A percentile compares a stretch with the other conserved stretches of the same genome.
These are phyloP conservation scores for Backusella macrospora DNA, from an alignment of 192 early-diverging fungal species.

Conservation along the genomic window DNA sequence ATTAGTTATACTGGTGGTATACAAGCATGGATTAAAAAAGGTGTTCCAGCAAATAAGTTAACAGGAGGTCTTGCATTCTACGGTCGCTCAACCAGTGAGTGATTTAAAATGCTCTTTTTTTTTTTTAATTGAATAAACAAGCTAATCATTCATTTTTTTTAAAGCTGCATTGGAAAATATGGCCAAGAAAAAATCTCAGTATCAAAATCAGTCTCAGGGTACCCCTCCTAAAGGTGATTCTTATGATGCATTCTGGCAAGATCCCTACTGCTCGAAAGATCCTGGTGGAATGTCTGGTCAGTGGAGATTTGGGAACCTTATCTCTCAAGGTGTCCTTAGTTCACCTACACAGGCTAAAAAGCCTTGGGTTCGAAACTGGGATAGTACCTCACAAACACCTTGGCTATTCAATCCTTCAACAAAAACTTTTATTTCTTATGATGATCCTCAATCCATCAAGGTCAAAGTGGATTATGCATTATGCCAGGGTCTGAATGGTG, in stretches of 20 bases:
- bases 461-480: conserved; percentile 62
- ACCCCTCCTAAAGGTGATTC: conserved; percentile 51
- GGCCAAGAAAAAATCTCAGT: conserved; percentile 32
- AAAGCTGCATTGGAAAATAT: conserved; percentile 39
- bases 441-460: conserved; percentile 61
- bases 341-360: conserved; percentile 50
- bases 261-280: conserved; percentile 51
- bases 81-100: conserved; percentile 51
- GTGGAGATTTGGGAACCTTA: conserved; percentile 70
- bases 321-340: conserved; percentile 55
- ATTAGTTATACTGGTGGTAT: conserved; percentile 53
- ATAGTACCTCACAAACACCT: conserved; percentile 62
- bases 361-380: conserved; percentile 70
- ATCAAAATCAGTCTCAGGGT: conserved; percentile 35
- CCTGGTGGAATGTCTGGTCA: conserved; percentile 55
- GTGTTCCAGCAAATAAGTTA: conserved; percentile 63
- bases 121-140: not conserved
- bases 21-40: conserved; percentile 56
- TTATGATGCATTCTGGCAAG: conserved; percentile 57
- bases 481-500: conserved; percentile 57
- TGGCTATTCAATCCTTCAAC: conserved; percentile 70
- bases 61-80: conserved; percentile 65
- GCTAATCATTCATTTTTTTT: not conserved
- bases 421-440: conserved; percentile 70
- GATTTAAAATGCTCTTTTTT: not conserved